Conservation (phyloP, 139 green algal genomes). For the Micromonas pusilla region DNA sequence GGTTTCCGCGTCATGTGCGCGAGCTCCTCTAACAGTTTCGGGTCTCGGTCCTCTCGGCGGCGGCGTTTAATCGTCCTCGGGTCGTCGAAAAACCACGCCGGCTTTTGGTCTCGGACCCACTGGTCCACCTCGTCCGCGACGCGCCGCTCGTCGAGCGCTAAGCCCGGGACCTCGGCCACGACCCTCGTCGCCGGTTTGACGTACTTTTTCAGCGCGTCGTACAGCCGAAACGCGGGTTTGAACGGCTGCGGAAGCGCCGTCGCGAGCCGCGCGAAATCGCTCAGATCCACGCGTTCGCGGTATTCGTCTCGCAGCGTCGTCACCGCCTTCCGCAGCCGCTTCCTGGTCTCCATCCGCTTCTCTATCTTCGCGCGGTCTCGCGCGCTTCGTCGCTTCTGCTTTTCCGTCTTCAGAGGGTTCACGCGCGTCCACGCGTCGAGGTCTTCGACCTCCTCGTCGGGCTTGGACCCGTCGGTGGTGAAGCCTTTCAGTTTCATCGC, state of each 20-base stretch:
- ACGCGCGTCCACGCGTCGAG: too few species aligned
- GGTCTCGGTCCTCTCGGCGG: not conserved
- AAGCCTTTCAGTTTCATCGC: too few species aligned
- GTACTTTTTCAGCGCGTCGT: not conserved
- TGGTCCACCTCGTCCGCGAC: not conserved
- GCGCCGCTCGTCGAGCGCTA: not conserved
- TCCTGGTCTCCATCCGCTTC: too few species aligned
- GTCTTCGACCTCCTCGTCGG: too few species aligned
- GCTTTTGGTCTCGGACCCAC: not conserved
- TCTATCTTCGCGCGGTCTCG: too few species aligned
- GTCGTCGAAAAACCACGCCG: not conserved
- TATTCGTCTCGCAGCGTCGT: not conserved
- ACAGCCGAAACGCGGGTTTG: not conserved
- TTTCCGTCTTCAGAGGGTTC: too few species aligned
- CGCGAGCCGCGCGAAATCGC: not conserved
- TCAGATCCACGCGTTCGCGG: not conserved
- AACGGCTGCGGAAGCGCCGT: not conserved
- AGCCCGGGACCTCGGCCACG: not conserved
- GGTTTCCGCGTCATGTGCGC: not conserved
- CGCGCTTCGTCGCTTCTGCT: too few species aligned
- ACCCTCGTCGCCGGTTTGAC: not conserved
- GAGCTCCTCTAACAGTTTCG: not conserved
- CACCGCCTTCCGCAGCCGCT: too few species aligned
- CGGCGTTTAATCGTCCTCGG: not conserved
- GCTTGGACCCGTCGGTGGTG: too few species aligned